phyloP scores from a whole-genome alignment of 768 basidiomycete genomes.

The Leccinum disarticulatum region DNA sequence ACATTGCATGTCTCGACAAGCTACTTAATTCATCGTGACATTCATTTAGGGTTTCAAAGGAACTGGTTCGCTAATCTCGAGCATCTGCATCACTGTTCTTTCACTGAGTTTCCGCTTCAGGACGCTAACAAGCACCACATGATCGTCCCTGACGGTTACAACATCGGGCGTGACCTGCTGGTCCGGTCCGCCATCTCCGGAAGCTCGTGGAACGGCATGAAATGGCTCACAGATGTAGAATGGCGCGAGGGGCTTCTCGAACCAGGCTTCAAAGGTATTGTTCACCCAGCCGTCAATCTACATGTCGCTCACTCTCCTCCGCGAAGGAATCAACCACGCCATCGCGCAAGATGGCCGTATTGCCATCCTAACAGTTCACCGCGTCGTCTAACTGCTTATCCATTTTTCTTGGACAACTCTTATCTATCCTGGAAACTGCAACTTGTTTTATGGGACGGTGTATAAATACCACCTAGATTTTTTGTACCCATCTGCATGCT shows the following conservation, averaged over 20 bases:
- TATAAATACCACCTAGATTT: conserved; percentile 12
- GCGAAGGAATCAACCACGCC: conserved; percentile 73
- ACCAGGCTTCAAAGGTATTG: conserved; percentile 64
- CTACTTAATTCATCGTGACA: conserved; percentile 2
- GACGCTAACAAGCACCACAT: conserved; percentile 66
- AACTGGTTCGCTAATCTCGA: conserved; percentile 42
- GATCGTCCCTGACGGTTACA: conserved; percentile 79
- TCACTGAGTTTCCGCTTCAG: conserved; percentile 22
- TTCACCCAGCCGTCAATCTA: background rate
- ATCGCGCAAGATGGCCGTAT: conserved; percentile 80
- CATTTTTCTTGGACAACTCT: background rate
- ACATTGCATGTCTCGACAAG: background rate
- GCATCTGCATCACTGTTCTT: background rate
- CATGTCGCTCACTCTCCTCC: background rate
- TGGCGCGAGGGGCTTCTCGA: conserved; percentile 71
- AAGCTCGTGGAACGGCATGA: conserved; percentile 58
- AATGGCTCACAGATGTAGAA: conserved; percentile 78
- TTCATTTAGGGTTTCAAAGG: conserved; percentile 68
- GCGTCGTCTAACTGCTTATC: conserved; percentile 33
- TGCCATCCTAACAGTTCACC: conserved; percentile 70
- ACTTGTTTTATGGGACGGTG: conserved; percentile 4
- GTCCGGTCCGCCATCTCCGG: conserved; percentile 65
- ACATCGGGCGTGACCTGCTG: conserved; percentile 76
- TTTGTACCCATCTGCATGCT: conserved; percentile 4
- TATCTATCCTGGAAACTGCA: background rate